Percentiles rank a stretch among this genome's conserved stretches.
Conservation (phyloP, 352 stramenopile genomes). For the Globisporangium irregulare region DNA sequence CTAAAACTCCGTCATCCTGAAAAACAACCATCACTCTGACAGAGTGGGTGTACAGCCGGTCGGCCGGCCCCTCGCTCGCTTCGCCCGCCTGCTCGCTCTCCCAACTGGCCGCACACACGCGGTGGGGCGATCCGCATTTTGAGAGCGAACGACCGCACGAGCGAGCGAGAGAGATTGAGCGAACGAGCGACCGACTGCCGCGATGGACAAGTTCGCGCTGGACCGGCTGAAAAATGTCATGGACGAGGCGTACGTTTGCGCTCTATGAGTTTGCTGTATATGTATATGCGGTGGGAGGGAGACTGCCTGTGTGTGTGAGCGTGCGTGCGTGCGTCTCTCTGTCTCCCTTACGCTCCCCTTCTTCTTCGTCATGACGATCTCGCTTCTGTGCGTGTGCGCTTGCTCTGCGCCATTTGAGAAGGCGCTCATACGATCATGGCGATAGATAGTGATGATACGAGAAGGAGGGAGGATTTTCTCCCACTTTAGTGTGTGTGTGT, state of each 20-base stretch:
- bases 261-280: background rate
- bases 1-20: background rate
- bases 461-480: background rate
- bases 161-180: conserved; percentile 1
- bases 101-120: background rate
- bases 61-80: background rate
- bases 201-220: conserved; percentile 83
- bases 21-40: background rate
- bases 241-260: conserved; percentile 80
- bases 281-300: background rate
- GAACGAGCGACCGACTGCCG: conserved; percentile 2
- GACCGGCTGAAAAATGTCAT: conserved; percentile 87
- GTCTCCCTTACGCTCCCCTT: background rate
- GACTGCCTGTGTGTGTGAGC: background rate
- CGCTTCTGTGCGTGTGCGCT: background rate
- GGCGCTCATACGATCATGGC: background rate
- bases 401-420: background rate
- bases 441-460: background rate
- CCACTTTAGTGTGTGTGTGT: background rate
- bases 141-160: conserved; percentile 3
- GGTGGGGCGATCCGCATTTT: conserved; percentile 9
- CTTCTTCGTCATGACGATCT: background rate
- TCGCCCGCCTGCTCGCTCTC: background rate
- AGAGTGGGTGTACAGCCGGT: background rate
- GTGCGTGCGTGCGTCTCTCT: background rate